phyloP scores from a whole-genome alignment of 192 early-diverging fungal genomes.

The Coemansia sp. region DNA sequence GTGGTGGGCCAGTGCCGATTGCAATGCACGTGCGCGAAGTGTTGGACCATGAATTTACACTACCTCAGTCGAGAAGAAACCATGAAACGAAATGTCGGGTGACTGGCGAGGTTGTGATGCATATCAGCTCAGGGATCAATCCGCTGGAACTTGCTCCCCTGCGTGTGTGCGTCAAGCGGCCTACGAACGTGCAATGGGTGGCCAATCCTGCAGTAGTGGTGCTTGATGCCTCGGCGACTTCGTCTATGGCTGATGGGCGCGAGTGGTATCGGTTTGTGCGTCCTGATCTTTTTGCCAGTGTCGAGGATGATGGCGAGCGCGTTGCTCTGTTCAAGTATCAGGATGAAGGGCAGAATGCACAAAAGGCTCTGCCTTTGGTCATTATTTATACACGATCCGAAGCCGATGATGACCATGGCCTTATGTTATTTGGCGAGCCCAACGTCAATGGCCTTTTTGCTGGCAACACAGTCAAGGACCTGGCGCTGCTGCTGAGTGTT shows the following conservation, averaged over 20 bases:
- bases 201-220: slow-evolving; percentile 44
- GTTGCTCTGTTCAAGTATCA: slow-evolving; percentile 50
- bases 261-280: slow-evolving; percentile 54
- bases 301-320: slow-evolving; percentile 6
- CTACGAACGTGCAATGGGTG: slow-evolving; percentile 26
- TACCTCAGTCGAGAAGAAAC: too few relatives aligned
- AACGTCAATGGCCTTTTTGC: slow-evolving; percentile 19
- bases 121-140: slow-evolving; percentile 21
- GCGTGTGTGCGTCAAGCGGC: slow-evolving; percentile 37
- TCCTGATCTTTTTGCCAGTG: slow-evolving; percentile 45
- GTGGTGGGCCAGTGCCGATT: slow-evolving; percentile 26
- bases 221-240: slow-evolving; percentile 35
- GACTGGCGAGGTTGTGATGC: slow-evolving; percentile 39
- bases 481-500: slow-evolving; percentile 33
- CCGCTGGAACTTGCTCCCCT: slow-evolving; percentile 49
- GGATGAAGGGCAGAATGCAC: slow-evolving; percentile 1
- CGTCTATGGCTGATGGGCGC: slow-evolving; percentile 20
- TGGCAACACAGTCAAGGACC: slow-evolving; percentile 19
- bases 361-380: slow-evolving; percentile 14
- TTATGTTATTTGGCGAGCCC: slow-evolving; percentile 41
- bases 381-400: slow-evolving; percentile 5
- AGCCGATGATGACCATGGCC: slow-evolving; percentile 6
- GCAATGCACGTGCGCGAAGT: slow-evolving; percentile 33
- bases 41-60: slow-evolving; percentile 18
- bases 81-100: slow-evolving; percentile 11